Evolutionary conservation across 441 rosid species (phyloP).

Genomic region (Pelargonium australe): DNA sequence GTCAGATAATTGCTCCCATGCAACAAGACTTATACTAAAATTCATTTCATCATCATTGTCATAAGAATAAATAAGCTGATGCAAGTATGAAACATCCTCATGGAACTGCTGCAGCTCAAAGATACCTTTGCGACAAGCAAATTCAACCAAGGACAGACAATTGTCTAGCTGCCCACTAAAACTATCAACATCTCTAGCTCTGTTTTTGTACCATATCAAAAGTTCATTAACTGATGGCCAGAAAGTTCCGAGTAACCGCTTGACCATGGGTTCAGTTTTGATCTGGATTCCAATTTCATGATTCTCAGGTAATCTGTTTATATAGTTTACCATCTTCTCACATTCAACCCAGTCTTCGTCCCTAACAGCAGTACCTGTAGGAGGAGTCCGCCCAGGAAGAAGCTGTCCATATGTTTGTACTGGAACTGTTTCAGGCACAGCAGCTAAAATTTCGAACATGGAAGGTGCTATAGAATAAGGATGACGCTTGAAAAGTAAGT

Average conservation of each 20-base stretch:
- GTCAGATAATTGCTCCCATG: slow-evolving; percentile 80
- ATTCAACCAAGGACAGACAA: slow-evolving; percentile 67
- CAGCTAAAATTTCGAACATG: slow-evolving; percentile 61
- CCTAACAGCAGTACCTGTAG: slow-evolving; percentile 60
- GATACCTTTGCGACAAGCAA: slow-evolving; percentile 75
- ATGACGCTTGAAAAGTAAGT: slow-evolving; percentile 92
- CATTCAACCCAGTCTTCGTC: slow-evolving; percentile 99
- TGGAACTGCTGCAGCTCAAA: slow-evolving; percentile 60
- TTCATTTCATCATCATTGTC: slow-evolving; percentile 45
- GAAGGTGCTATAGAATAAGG: slow-evolving; percentile 71
- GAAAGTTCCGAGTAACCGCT: slow-evolving; percentile 43
- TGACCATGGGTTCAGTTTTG: slow-evolving; percentile 76
- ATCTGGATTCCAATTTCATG: slow-evolving; percentile 40
- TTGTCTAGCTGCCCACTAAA: slow-evolving; percentile 90
- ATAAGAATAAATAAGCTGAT: slow-evolving; percentile 66
- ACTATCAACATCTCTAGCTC: slow-evolving; percentile 84
- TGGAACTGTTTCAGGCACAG: slow-evolving; percentile 90
- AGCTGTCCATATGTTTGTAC: slow-evolving; percentile 83
- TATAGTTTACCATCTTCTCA: slow-evolving; percentile 60
- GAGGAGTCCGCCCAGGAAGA: slow-evolving; percentile 85
- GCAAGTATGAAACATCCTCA: slow-evolving; percentile 70
- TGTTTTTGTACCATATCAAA: slow-evolving; percentile 68
- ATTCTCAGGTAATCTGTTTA: slow-evolving; percentile 49
- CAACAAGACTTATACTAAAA: slow-evolving; percentile 54
- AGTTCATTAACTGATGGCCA: slow-evolving; percentile 81